Evolutionary conservation across 345 rosid species (phyloP), one percentile per base, ranked within the genome.

Genomic region (Lepidium sativum): DNA sequence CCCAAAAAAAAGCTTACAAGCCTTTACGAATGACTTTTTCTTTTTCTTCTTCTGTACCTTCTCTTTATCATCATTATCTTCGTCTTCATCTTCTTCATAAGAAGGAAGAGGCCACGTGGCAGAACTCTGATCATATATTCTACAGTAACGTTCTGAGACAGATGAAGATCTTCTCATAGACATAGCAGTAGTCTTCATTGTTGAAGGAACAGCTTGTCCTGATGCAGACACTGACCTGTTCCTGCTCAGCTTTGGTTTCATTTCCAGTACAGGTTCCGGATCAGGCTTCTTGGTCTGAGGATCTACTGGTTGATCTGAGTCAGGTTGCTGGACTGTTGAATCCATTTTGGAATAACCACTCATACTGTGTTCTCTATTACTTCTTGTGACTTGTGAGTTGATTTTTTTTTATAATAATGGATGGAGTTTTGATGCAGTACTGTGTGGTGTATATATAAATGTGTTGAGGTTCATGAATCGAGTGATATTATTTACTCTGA

Each of bases 111-210:
- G 52, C 49, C 77, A 51, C 40, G 85, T 71, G 48, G 72, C 72
- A 61, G 92, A 67, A 32, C 72, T 67, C 73, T 83, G 92, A 74
- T 82, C 86, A 61, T 87, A 87, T 78, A 92, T 85, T 77, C 98
- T 81, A 21, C 86, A 67, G 45, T 92, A 85, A 55, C 92, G 85
- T 42, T 87, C 95, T 2, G 89, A 80, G 9, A 87, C 91, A 9
- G 98, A 92, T 0, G 89, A 79, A 47, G 96, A 89, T 79, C 96
- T 84, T 65, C 80, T 80, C 86, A 84, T 78, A 47, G 98, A 84
- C 67, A 89, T 11, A 12, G 82, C 91, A 37, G 31, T 5, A 5
- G 80, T 78, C 67, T 76, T 82, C 25, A 83, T 77, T 1, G 84
- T 74, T 37, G 82, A 70, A 27, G 74, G 82, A 68, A 76, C 60